phyloP scores from a whole-genome alignment of 345 rosid species.

The Citrus sp. region DNA sequence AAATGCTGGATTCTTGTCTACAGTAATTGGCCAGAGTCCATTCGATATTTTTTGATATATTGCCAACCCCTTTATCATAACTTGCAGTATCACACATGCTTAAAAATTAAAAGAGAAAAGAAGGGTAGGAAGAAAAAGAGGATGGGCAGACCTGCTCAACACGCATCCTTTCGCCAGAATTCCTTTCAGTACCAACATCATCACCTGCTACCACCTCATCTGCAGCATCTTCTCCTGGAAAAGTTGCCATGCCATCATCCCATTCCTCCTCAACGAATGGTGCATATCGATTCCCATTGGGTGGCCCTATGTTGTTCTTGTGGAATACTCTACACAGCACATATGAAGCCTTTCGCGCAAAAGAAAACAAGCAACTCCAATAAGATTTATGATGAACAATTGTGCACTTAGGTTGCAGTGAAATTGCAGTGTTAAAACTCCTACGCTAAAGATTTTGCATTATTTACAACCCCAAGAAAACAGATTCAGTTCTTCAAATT shows the following conservation, averaged over 20 bases:
- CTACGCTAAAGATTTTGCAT: background rate
- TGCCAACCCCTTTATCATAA: background rate
- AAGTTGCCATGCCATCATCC: conserved; percentile 49
- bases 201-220: conserved; percentile 32
- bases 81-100: background rate
- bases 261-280: conserved; percentile 80
- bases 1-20: background rate
- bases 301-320: conserved; percentile 92
- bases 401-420: background rate
- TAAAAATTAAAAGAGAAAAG: background rate
- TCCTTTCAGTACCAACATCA: conserved; percentile 23
- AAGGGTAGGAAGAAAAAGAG: conserved; percentile 1
- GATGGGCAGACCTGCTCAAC: conserved; percentile 42
- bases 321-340: conserved; percentile 90
- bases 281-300: conserved; percentile 77
- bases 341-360: conserved; percentile 51
- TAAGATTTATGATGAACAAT: conserved; percentile 13
- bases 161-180: conserved; percentile 19
- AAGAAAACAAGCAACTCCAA: conserved; percentile 8
- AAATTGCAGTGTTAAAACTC: conserved; percentile 3
- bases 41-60: background rate
- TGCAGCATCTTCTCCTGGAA: conserved; percentile 59
- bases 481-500: background rate
- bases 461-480: background rate
- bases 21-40: background rate